Conservation (phyloP, 192 early-diverging fungal species). For the Phycomyces blakesleeanus region DNA sequence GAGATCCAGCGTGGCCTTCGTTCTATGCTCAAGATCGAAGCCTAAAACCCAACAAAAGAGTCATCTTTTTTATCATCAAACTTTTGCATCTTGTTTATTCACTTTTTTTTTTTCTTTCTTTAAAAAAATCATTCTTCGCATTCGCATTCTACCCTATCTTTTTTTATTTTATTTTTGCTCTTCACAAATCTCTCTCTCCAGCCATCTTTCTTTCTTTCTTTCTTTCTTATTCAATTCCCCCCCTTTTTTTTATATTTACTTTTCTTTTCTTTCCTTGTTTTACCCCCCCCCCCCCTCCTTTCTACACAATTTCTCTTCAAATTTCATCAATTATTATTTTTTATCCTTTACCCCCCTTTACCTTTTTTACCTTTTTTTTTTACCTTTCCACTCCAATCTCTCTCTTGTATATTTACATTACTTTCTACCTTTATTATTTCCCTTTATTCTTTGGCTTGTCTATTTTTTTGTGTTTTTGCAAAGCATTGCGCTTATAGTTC, state of each 20-base stretch:
- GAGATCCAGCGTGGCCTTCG: constrained; percentile 49
- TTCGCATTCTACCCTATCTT: neutral
- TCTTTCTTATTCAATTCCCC: neutral
- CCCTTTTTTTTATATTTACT: constrained; percentile 14
- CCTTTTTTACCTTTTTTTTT: neutral
- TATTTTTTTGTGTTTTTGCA: neutral
- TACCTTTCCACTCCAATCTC: constrained; percentile 7
- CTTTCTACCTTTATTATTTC: too few species aligned
- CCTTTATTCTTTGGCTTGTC: constrained; percentile 7
- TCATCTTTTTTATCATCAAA: neutral
- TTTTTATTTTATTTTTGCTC: neutral
- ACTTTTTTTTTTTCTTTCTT: constrained; percentile 10
- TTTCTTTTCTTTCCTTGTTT: neutral
- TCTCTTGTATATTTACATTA: constrained; percentile 9
- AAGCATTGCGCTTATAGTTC: constrained; percentile 5
- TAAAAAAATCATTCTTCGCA: constrained; percentile 6
- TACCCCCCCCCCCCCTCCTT: neutral
- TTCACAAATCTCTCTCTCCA: neutral
- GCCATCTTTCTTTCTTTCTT: constrained; percentile 7
- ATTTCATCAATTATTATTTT: too few species aligned
- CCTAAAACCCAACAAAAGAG: neutral
- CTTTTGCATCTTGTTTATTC: constrained; percentile 9
- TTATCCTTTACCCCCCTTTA: constrained; percentile 6
- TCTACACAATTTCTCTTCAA: constrained; percentile 1
- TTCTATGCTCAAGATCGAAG: constrained; percentile 48